Base-by-base conservation (phyloP, 306 rosid species). In the Pyrus bretschneideri region DNA sequence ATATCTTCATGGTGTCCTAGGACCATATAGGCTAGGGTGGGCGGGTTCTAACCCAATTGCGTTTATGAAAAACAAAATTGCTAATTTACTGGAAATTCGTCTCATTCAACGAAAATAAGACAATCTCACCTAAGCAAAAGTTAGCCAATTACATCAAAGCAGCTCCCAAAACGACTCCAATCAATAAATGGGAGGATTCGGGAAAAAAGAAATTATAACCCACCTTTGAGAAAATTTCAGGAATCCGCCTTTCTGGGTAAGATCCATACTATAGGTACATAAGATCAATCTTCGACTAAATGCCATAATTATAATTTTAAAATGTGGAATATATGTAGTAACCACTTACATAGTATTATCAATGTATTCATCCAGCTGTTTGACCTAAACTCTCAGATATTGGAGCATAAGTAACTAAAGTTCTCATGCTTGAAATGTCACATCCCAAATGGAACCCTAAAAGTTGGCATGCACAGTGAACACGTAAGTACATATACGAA, bases 1-100 rank as follows among this genome's bases (percentile, higher is more conserved):
- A 77, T 49, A 81, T 78, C 46, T 73, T 82, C 38, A 78, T 55
- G 76, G 73, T 35, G 58, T 77, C 66, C 62, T 45, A 68, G 58
- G 69, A 30, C 38, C 38, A 33, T 33, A 33, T 15, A 49, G 19
- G 54, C 5, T 49, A 49, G 54, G 54, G 19, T 4, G 6, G 52
- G 54, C 15, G 5, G 52, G 18, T 15, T 49, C 54, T 14, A 46
- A 49, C 15, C 19, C 55, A 49, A 49, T 4, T 49, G 21, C 1
- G 55, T 5, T 49, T 49, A 49, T 49, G 54, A 49, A 49, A 49
- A 15, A 49, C 55, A 49, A 49, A 49, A 49, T 49, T 15, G 55
- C 55, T 49, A 49, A 49, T 4, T 14, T 46, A 49, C 54, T 14
- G 1, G 19, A 49, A 49, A 49, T 7, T 49, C 19, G 19, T 49